phyloP scores from a whole-genome alignment of 768 basidiomycete species.

The Agaricus blazei region DNA sequence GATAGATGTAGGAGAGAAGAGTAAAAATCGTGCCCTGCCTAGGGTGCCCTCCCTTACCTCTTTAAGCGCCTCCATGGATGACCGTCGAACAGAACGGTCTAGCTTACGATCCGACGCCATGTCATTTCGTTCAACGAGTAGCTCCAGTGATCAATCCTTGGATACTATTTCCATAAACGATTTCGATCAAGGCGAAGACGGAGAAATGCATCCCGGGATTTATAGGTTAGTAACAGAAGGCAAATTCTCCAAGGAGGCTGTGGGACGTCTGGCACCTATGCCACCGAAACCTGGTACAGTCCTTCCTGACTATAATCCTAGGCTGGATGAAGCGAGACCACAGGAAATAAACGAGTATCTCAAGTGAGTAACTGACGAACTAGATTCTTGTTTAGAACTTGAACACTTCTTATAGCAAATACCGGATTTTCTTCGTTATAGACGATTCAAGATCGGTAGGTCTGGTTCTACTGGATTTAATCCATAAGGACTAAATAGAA shows the following conservation, averaged over 20 bases:
- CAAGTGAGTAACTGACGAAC: background rate
- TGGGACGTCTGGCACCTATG: background rate
- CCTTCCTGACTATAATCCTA: conserved; percentile 9
- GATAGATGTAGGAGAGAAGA: too few relatives aligned
- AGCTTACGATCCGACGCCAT: too few relatives aligned
- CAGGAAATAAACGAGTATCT: conserved; percentile 13
- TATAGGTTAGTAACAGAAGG: background rate
- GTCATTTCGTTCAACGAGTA: too few relatives aligned
- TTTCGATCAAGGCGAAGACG: background rate
- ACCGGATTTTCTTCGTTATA: conserved; percentile 22
- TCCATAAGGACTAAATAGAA: background rate
- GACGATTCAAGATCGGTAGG: conserved; percentile 26
- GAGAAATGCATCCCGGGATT: background rate
- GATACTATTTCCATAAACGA: background rate
- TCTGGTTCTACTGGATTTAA: background rate
- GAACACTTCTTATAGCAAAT: conserved; percentile 15
- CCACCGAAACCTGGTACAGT: background rate
- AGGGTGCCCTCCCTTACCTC: too few relatives aligned
- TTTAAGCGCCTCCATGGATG: too few relatives aligned
- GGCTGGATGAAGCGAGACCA: conserved; percentile 4
- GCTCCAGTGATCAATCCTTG: too few relatives aligned
- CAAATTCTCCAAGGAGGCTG: background rate
- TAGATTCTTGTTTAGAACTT: background rate
- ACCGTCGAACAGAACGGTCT: too few relatives aligned
- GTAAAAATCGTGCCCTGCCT: too few relatives aligned